Base-by-base conservation (phyloP, 2,329 filamentous ascomycete species). In the Endoconidiophora polonica region DNA sequence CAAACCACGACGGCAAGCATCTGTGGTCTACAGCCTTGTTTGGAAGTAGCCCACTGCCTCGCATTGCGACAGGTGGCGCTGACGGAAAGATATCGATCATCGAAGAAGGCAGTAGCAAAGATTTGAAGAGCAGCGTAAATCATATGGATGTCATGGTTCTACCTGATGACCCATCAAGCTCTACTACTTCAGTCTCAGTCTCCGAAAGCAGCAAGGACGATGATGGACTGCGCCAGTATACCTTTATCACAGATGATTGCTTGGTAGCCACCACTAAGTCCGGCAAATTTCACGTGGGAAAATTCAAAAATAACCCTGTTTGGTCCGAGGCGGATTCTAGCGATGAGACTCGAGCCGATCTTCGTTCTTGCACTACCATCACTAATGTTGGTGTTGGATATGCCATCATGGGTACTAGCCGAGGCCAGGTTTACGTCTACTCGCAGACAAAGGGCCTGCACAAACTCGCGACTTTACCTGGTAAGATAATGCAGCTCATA, bases 1-100 rank as follows among this genome's bases (percentile, higher is more conserved):
- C 74, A 2, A 74, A 78, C 53, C 88, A 96, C 60, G 72, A 69
- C 33, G 91, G 91, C 5, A 98, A 95, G 63, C 87, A 95, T 60
- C 79, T 96, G 5, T 96, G 90, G 88, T 80, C 87, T 0, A 71
- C 79, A 37, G 76, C 75, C 10, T 54, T 72, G 53, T 42, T 46
- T 20, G 65, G 52, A 48, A 57, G 59, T 2, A 57, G 60, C 1
- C 56, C 61, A 12, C 61, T 44, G 9, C 42, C 68, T 0, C 54
- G 71, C 1, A 62, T 86, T 18, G 79, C 76, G 3, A 87, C 84
- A 2, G 91, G 91, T 10, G 91, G 86, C n/a, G 82, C 85, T 9
- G 91, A 98, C 63, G 82, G 87, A 14, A 77, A 72, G 55, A 71
- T 81, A 39, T 68, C 70, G 2, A 57, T 77, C n/a, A 65, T 74